A percentile compares a stretch with the other conserved stretches of the same genome.
These are phyloP conservation scores for Tylopilus vinaceipallidus DNA, from an alignment of 768 basidiomycete species.

Conservation along the genomic window DNA sequence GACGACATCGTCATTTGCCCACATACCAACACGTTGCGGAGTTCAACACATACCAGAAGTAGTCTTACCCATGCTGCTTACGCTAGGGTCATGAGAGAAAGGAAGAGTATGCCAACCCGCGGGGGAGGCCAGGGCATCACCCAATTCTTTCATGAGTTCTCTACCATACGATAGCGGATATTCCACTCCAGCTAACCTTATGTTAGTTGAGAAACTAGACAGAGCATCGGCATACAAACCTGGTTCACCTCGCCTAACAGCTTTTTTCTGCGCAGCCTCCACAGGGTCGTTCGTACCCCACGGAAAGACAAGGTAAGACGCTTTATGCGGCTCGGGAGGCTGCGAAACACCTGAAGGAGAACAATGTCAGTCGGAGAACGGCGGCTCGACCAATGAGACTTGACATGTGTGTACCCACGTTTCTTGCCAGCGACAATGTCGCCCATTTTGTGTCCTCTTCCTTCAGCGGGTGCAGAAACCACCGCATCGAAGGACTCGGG, in stretches of 20 bases:
- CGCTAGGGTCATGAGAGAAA: conserved; percentile 58
- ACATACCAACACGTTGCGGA: too few species aligned
- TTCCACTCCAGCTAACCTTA: not conserved
- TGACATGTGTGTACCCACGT: not conserved
- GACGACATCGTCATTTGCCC: conserved; percentile 9
- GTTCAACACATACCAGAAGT: conserved; percentile 7
- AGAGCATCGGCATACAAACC: conserved; percentile 5
- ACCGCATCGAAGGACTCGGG: conserved; percentile 20
- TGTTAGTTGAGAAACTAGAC: not conserved
- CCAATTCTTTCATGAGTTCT: conserved; percentile 55
- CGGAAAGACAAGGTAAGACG: conserved; percentile 65
- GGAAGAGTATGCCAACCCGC: conserved; percentile 92
- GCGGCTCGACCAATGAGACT: not conserved
- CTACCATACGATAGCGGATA: conserved; percentile 26
- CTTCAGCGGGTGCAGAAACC: not conserved
- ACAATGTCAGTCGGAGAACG: not conserved
- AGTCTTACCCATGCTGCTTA: conserved; percentile 9
- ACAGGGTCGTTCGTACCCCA: conserved; percentile 88
- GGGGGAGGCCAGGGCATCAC: conserved; percentile 79
- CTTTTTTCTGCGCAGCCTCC: conserved; percentile 39
- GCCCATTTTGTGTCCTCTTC: conserved; percentile 5
- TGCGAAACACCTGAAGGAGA: conserved; percentile 3
- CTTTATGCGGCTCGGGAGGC: conserved; percentile 27
- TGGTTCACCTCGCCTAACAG: conserved; percentile 5
- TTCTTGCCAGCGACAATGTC: conserved; percentile 16